Evolutionary conservation across 805 yeast species (phyloP), one percentile per base, ranked within the genome.

Genomic region (Cyberlindnera maritima): DNA sequence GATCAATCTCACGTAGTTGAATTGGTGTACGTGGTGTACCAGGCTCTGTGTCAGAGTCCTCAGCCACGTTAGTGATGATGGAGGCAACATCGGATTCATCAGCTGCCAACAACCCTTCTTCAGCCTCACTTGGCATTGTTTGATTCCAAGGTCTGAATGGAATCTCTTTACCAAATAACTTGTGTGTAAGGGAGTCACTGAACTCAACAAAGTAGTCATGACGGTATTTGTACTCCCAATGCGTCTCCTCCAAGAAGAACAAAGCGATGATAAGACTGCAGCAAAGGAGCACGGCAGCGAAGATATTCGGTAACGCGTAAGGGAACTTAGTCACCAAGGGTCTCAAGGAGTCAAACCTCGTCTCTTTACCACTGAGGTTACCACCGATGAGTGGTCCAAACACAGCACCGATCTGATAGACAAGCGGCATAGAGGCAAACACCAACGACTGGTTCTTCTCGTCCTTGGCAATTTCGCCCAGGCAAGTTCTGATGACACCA

Each of bases 301-400:
- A 37, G 15, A 54, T 41, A 32, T 54, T 52, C 9, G 57, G 57
- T 6, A 54, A 36, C 3, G 54, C 55, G 19, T 54, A 54, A 1
- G 53, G 57, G 32, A 33, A 44, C n/a, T 38, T 40, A 21, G 39
- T 23, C 7, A 44, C 47, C 19, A 54, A 31, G 1, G 48, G 43
- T 15, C 31, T 49, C 35, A 54, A 21, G 19, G 33, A 40, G 6
- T 41, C 51, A 35, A 45, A 40, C n/a, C 48, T 46, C 8, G 56
- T 49, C 15, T 49, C 47, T 19, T 40, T 47, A 7, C 52, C 47
- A 20, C 48, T 39, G 31, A 53, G 29, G 15, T 45, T 45, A 20
- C 57, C 57, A 23, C 57, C 57, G 2, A 54, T 44, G 20, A 54
- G 20, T 15, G 57, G 57, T 2, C 57, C 57, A 17, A 54, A 18